A percentile compares a stretch with the other conserved stretches of the same genome.
Conservation (phyloP, 768 basidiomycete species). For the Chlorophyllum brunneum region DNA sequence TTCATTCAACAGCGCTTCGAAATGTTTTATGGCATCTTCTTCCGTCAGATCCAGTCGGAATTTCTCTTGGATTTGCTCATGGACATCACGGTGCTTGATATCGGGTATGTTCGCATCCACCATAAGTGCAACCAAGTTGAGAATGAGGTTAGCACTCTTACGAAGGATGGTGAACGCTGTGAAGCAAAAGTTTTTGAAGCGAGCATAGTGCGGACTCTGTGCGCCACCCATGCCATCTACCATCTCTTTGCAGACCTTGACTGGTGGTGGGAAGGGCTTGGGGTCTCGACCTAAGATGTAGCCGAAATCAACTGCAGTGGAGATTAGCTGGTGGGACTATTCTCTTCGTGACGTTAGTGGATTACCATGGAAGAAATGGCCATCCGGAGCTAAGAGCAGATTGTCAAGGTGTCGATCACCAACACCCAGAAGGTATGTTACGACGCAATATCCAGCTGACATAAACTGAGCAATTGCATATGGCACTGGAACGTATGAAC, state of each 20-base stretch:
- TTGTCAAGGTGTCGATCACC: slow-evolving; percentile 98
- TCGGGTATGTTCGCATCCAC: slow-evolving; percentile 97
- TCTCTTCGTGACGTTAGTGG: not conserved
- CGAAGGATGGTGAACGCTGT: slow-evolving; percentile 97
- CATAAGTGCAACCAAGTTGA: slow-evolving; percentile 96
- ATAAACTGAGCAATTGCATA: not conserved
- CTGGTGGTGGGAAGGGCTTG: slow-evolving; percentile 95
- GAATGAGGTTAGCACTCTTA: slow-evolving; percentile 95
- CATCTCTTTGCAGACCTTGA: slow-evolving; percentile 99
- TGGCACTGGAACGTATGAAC: slow-evolving; percentile 18
- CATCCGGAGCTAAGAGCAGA: slow-evolving; percentile 87
- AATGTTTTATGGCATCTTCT: slow-evolving; percentile 96
- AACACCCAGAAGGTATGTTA: slow-evolving; percentile 94
- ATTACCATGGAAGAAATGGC: slow-evolving; percentile 95
- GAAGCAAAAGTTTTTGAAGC: slow-evolving; percentile 95
- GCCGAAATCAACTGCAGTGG: slow-evolving; percentile 83
- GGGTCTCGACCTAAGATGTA: slow-evolving; percentile 98
- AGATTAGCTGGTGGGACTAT: slow-evolving; percentile 2
- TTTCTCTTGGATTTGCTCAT: slow-evolving; percentile 92
- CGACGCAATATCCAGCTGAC: slow-evolving; percentile 96
- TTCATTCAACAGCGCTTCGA: slow-evolving; percentile 90
- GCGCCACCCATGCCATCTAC: slow-evolving; percentile 99
- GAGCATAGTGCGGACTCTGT: slow-evolving; percentile 89
- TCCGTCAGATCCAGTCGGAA: slow-evolving; percentile 93
- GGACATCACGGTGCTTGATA: slow-evolving; percentile 87